phyloP scores from a whole-genome alignment of 805 yeast genomes.

The Hanseniaspora valbyensis region DNA sequence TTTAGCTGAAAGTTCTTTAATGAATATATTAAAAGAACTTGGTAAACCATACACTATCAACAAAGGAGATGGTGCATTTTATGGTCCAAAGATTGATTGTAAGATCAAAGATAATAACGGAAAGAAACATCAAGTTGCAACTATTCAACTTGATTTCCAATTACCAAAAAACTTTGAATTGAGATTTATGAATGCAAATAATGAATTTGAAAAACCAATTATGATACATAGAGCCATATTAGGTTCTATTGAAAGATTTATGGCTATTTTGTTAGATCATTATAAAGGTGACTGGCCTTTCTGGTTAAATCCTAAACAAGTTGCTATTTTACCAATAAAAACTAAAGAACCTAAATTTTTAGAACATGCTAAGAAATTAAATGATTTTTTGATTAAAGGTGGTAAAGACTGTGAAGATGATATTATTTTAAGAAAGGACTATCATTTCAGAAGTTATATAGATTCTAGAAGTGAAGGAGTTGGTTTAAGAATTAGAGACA shows the following conservation, averaged over 20 bases:
- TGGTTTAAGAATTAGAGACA: conserved; percentile 70
- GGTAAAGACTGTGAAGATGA: conserved; percentile 27
- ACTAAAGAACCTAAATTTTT: conserved; percentile 38
- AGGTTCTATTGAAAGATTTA: conserved; percentile 86
- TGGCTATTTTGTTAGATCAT: conserved; percentile 84
- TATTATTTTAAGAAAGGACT: conserved; percentile 42
- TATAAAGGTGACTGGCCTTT: conserved; percentile 94
- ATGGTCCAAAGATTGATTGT: conserved; percentile 93
- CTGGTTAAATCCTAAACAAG: conserved; percentile 91
- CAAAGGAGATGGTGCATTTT: conserved; percentile 91
- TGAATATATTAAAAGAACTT: conserved; percentile 43
- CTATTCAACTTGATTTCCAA: conserved; percentile 91
- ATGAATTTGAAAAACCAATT: conserved; percentile 58
- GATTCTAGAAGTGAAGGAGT: conserved; percentile 68
- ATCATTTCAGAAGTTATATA: conserved; percentile 61
- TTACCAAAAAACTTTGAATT: conserved; percentile 76
- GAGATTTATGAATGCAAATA: conserved; percentile 48
- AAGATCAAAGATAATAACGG: conserved; percentile 67
- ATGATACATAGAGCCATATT: conserved; percentile 92
- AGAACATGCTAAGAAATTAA: conserved; percentile 37
- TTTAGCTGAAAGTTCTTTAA: conserved; percentile 61
- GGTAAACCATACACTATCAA: conserved; percentile 58
- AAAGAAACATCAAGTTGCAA: conserved; percentile 86
- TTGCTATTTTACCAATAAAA: conserved; percentile 69
- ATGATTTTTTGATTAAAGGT: conserved; percentile 35